phyloP scores from a whole-genome alignment of 2,329 filamentous ascomycete genomes.

The Claviceps cyperi region DNA sequence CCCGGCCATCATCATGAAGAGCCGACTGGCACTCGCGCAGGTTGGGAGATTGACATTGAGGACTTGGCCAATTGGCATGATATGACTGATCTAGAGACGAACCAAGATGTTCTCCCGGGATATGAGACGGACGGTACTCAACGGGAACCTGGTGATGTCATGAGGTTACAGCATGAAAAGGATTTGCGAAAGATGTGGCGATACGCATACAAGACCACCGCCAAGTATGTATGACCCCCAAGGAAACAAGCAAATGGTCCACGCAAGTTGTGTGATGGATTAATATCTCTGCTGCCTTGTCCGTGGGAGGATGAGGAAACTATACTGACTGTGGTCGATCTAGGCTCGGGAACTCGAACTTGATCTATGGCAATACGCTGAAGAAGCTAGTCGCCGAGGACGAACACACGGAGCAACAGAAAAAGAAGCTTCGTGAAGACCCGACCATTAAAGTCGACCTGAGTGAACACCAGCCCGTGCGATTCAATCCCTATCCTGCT shows the following conservation, averaged over 20 bases:
- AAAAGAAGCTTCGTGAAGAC: conserved; percentile 17
- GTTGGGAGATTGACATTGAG: conserved; percentile 22
- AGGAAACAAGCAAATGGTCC: too few species aligned
- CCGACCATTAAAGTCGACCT: conserved; percentile 24
- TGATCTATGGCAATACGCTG: conserved; percentile 44
- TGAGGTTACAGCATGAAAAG: conserved; percentile 24
- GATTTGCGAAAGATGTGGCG: conserved; percentile 28
- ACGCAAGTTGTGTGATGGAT: too few species aligned
- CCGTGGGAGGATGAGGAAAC: background rate
- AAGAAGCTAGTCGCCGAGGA: conserved; percentile 29
- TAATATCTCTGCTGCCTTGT: background rate
- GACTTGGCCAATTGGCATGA: conserved; percentile 23
- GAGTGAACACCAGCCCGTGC: conserved; percentile 32
- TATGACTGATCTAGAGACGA: conserved; percentile 20
- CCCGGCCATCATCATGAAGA: conserved; percentile 7
- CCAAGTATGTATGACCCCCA: conserved; percentile 20
- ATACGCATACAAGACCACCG: conserved; percentile 25
- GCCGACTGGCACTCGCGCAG: conserved; percentile 8
- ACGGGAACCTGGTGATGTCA: conserved; percentile 18
- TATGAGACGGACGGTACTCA: conserved; percentile 23
- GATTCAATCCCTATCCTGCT: conserved; percentile 57
- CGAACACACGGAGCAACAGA: conserved; percentile 18
- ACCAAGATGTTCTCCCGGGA: conserved; percentile 20
- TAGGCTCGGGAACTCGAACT: conserved; percentile 31
- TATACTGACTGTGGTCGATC: background rate